Conservation (phyloP, 192 early-diverging fungal species). For the Umbelopsis vinacea region DNA sequence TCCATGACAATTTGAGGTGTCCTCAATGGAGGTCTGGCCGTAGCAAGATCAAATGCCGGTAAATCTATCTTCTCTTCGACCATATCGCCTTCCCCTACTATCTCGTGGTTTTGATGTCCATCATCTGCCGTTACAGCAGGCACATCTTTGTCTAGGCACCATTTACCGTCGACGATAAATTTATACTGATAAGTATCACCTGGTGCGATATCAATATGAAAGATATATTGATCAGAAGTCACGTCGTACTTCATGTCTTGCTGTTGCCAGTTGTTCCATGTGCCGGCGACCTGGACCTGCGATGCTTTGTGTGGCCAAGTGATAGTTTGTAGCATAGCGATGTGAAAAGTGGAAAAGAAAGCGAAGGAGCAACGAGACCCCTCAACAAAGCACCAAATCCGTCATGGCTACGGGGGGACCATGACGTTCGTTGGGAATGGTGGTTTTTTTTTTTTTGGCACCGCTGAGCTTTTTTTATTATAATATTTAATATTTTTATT, state of each 20-base stretch:
- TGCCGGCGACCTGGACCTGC: not conserved
- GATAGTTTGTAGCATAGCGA: not conserved
- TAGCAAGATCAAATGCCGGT: not conserved
- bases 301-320: conserved; percentile 1
- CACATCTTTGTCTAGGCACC: not conserved
- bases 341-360: not conserved
- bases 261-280: conserved; percentile 14
- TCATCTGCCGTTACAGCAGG: not conserved
- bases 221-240: not conserved
- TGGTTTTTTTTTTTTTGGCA: not conserved
- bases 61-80: conserved; percentile 12
- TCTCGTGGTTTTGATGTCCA: conserved; percentile 15
- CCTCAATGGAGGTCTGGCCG: not conserved
- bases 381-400: not conserved
- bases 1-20: conserved; percentile 18
- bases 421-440: conserved; percentile 13
- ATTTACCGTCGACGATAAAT: conserved; percentile 10
- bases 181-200: conserved; percentile 13
- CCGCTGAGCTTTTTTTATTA: not conserved
- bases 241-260: not conserved
- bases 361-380: not conserved
- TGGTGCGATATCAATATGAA: not conserved
- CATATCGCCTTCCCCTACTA: not conserved
- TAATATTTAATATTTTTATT: not conserved
- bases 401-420: conserved; percentile 10